Conservation (phyloP, 331 rosid species). For the Stylosanthes scabra region DNA sequence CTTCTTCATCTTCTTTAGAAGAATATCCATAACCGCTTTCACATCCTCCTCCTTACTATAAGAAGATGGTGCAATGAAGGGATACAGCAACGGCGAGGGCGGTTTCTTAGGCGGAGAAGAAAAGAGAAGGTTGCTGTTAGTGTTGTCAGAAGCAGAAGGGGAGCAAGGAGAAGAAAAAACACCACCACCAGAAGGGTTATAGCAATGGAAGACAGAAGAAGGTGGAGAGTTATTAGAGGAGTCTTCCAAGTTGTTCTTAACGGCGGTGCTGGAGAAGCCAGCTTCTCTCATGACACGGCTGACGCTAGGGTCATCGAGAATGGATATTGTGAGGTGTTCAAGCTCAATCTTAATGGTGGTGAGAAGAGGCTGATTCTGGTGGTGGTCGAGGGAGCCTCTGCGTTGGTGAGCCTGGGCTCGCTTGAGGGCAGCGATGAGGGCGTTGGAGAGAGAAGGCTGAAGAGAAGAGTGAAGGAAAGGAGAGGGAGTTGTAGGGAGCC, state of each 20-base stretch:
- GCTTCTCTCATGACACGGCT: constrained; percentile 95
- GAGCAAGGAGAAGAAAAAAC: constrained; percentile 79
- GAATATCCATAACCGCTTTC: constrained; percentile 56
- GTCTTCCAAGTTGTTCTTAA: constrained; percentile 76
- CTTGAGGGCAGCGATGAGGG: constrained; percentile 86
- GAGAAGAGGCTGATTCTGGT: constrained; percentile 74
- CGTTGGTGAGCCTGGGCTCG: constrained; percentile 93
- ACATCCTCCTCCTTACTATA: constrained; percentile 52
- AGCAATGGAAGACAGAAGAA: constrained; percentile 59
- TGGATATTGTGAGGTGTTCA: constrained; percentile 79
- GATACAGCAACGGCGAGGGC: not conserved
- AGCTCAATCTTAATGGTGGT: constrained; percentile 69
- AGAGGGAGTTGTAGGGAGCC: constrained; percentile 71
- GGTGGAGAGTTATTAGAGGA: constrained; percentile 39
- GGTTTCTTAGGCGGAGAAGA: constrained; percentile 57
- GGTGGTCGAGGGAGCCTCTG: constrained; percentile 77
- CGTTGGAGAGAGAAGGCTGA: constrained; percentile 82
- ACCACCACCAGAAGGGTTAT: constrained; percentile 73
- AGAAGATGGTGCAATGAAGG: constrained; percentile 32
- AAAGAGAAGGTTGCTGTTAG: constrained; percentile 37
- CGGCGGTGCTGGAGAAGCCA: constrained; percentile 80
- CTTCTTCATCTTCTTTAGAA: constrained; percentile 58
- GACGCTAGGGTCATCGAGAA: constrained; percentile 90
- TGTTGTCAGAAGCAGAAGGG: constrained; percentile 50
- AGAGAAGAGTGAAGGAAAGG: constrained; percentile 51